phyloP scores from a whole-genome alignment of 805 yeast species.

The Barnettozyma siamensis region DNA sequence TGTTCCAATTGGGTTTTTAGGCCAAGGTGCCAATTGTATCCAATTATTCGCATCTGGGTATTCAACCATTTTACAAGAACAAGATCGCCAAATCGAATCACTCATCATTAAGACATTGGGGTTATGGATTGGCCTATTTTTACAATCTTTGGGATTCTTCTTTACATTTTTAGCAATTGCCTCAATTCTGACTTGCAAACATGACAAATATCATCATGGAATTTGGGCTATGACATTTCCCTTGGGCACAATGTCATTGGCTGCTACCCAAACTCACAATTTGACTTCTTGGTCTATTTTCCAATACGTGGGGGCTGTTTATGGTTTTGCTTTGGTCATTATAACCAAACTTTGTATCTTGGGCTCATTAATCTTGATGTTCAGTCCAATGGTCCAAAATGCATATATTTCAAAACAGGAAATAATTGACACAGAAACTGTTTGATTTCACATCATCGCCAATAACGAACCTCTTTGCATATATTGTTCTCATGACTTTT shows the following conservation, averaged over 20 bases:
- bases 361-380: conserved; percentile 7
- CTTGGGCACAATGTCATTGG: conserved; percentile 71
- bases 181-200: conserved; percentile 29
- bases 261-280: conserved; percentile 46
- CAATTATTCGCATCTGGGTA: conserved; percentile 46
- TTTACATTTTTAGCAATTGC: conserved; percentile 41
- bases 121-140: conserved; percentile 37
- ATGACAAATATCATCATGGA: conserved; percentile 39
- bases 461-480: no score
- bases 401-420: not conserved
- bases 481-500: no score
- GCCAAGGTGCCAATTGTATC: conserved; percentile 77
- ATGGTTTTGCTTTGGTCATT: conserved; percentile 31
- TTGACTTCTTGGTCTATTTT: conserved; percentile 50
- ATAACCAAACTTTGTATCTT: conserved; percentile 4
- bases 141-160: conserved; percentile 53
- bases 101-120: conserved; percentile 30
- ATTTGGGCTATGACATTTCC: conserved; percentile 93
- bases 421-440: not conserved
- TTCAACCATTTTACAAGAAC: conserved; percentile 19
- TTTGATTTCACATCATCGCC: not conserved
- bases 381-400: not conserved
- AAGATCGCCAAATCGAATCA: conserved; percentile 22
- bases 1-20: conserved; percentile 77
- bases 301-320: conserved; percentile 56